Conservation (phyloP, 106 monocot species). For the Platanthera zijinensis region DNA sequence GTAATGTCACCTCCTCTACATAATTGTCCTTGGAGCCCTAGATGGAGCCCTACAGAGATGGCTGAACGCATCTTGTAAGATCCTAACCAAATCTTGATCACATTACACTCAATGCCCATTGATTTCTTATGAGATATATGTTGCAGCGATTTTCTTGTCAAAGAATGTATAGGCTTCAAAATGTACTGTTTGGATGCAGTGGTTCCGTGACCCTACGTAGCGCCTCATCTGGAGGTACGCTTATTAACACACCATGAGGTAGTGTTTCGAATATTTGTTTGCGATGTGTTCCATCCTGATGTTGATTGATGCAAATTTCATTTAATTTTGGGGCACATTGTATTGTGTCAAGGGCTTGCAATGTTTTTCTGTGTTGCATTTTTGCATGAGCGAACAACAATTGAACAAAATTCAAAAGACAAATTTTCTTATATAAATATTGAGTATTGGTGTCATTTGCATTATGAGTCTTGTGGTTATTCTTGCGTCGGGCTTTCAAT, state of each 20-base stretch:
- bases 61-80: conserved; percentile 78
- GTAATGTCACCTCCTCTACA: conserved; percentile 47
- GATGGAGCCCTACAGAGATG: conserved; percentile 71
- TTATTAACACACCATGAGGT: not conserved
- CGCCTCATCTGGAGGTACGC: not conserved
- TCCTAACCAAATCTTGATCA: too few species aligned
- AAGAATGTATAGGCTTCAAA: conserved; percentile 75
- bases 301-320: not conserved
- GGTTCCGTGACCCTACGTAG: conserved; percentile 9
- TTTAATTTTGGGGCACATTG: not conserved
- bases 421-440: too few species aligned
- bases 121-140: not conserved
- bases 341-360: too few species aligned
- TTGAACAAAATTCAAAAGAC: too few species aligned
- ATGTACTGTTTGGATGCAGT: conserved; percentile 53
- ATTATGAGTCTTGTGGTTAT: too few species aligned
- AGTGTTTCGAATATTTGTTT: not conserved
- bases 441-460: too few species aligned
- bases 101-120: not conserved
- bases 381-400: too few species aligned
- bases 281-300: not conserved
- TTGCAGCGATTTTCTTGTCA: conserved; percentile 69
- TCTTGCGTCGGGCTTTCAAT: too few species aligned
- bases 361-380: too few species aligned
- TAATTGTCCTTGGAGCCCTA: conserved; percentile 93